These are phyloP conservation scores for Tolypocladium ovalisporum DNA, from an alignment of 2,329 filamentous ascomycete species.

Conservation along the genomic window DNA sequence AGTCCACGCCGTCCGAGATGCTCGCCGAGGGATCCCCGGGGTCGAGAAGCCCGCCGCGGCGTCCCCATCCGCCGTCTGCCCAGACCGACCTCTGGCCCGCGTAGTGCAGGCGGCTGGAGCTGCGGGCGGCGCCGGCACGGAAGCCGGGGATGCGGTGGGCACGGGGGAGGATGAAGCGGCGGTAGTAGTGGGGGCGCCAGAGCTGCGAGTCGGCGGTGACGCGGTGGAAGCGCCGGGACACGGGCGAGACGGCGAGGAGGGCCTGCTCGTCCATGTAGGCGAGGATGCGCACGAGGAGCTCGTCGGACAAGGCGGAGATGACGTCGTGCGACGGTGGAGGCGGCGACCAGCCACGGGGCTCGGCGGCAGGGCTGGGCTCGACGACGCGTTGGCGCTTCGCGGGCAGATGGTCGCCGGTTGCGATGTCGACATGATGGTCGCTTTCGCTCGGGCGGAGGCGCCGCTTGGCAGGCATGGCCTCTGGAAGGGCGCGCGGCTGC, in stretches of 20 bases:
- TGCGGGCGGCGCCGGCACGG: constrained; percentile 20
- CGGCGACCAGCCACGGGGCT: not conserved
- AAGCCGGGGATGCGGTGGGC: constrained; percentile 65
- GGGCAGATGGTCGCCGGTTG: not conserved
- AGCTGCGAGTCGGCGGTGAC: constrained; percentile 75
- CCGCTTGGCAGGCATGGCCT: constrained; percentile 14
- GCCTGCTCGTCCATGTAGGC: constrained; percentile 61
- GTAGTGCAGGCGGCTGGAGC: constrained; percentile 29
- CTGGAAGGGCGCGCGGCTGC: not conserved
- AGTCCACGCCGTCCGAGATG: constrained; percentile 44
- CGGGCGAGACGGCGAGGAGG: constrained; percentile 49
- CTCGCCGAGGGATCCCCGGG: constrained; percentile 31
- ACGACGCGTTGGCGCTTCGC: constrained; percentile 11
- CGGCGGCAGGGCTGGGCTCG: not conserved
- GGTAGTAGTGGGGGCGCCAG: constrained; percentile 85
- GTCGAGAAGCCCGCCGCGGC: constrained; percentile 33
- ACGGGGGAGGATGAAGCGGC: constrained; percentile 73
- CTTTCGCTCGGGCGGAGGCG: constrained; percentile 7
- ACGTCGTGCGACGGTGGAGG: constrained; percentile 34
- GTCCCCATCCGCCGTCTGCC: constrained; percentile 29
- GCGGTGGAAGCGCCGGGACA: constrained; percentile 65
- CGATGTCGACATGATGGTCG: not conserved
- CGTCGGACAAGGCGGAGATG: constrained; percentile 70
- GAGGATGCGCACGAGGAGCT: constrained; percentile 76
- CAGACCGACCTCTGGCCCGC: constrained; percentile 31